These are phyloP conservation scores for Cladosporium cucumerinum DNA, from an alignment of 2,329 filamentous ascomycete species.

Conservation along the genomic window DNA sequence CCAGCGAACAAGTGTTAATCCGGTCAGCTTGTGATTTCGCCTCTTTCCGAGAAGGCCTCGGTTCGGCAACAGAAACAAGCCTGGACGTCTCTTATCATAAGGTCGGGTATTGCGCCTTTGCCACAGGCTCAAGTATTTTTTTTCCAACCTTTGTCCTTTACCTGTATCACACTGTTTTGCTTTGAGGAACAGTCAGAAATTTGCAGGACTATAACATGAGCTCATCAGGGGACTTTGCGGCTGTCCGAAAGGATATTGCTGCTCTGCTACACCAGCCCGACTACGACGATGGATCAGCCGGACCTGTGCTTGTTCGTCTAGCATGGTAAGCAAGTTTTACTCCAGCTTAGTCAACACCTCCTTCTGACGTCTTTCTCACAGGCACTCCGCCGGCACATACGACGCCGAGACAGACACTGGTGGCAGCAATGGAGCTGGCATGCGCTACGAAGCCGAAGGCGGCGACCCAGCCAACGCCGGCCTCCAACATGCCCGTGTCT, in stretches of 20 bases:
- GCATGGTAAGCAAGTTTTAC: slow-evolving; percentile 51
- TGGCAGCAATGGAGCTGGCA: slow-evolving; percentile 62
- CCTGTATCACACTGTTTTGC: not conserved
- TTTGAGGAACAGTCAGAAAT: not conserved
- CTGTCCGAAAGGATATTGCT: slow-evolving; percentile 54
- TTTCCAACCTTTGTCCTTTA: not conserved
- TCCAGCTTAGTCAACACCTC: not conserved
- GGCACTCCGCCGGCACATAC: slow-evolving; percentile 64
- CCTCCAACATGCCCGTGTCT: slow-evolving; percentile 60
- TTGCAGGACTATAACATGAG: not conserved
- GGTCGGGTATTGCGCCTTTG: not conserved
- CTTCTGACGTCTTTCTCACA: slow-evolving; percentile 25
- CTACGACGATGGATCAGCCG: slow-evolving; percentile 64
- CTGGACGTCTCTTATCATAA: not conserved
- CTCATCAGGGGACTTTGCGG: slow-evolving; percentile 34
- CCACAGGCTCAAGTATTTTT: slow-evolving; percentile 12
- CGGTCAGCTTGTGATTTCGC: slow-evolving; percentile 1
- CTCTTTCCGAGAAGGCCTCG: slow-evolving; percentile 8
- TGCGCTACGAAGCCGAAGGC: slow-evolving; percentile 63
- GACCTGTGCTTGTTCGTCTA: slow-evolving; percentile 61
- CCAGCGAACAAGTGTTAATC: not conserved
- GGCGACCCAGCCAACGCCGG: slow-evolving; percentile 64
- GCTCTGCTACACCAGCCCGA: slow-evolving; percentile 47
- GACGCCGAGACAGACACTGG: slow-evolving; percentile 58
- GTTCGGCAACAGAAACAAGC: slow-evolving; percentile 10